Evolutionary conservation across 371 early-diverging fungal genomes (phyloP).

Genomic region (Mucor mucedo): DNA sequence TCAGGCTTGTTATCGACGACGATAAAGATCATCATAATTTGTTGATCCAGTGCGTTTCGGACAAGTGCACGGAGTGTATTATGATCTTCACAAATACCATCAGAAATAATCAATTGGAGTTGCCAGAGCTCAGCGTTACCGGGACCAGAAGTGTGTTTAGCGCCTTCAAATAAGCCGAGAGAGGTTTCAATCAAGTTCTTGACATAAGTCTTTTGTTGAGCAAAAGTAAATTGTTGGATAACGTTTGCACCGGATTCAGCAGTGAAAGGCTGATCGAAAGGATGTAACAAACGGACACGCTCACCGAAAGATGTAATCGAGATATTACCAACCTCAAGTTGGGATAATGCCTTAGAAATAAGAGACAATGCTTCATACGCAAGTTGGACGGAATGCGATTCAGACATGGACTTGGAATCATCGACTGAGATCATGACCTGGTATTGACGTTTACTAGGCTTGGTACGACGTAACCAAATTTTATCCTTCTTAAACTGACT

Average conservation of each 20-base stretch:
- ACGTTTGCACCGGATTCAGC: slow-evolving; percentile 90
- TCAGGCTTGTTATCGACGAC: slow-evolving; percentile 89
- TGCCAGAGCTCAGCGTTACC: slow-evolving; percentile 87
- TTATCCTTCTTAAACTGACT: slow-evolving; percentile 99
- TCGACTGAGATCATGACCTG: slow-evolving; percentile 99
- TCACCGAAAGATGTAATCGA: slow-evolving; percentile 93
- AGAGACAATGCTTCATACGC: slow-evolving; percentile 93
- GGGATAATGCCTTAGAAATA: slow-evolving; percentile 89
- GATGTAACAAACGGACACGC: slow-evolving; percentile 83
- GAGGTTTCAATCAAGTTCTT: slow-evolving; percentile 82
- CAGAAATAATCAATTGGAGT: slow-evolving; percentile 94
- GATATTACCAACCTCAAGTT: slow-evolving; percentile 94
- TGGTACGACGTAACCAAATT: slow-evolving; percentile 99
- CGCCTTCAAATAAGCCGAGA: slow-evolving; percentile 75
- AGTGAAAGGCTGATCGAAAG: slow-evolving; percentile 90
- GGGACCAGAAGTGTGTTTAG: slow-evolving; percentile 56
- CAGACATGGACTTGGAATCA: slow-evolving; percentile 98
- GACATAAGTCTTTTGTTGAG: slow-evolving; percentile 88
- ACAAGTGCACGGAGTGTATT: slow-evolving; percentile 80
- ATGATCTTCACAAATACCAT: slow-evolving; percentile 97
- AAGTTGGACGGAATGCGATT: slow-evolving; percentile 85
- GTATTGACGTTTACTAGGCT: slow-evolving; percentile 97
- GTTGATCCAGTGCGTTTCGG: slow-evolving; percentile 81
- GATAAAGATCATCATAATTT: slow-evolving; percentile 95
- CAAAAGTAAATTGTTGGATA: slow-evolving; percentile 88